Evolutionary conservation across 129 eudicot genomes (phyloP), one percentile per base, ranked within the genome.

Genomic region (Centella asiatica): DNA sequence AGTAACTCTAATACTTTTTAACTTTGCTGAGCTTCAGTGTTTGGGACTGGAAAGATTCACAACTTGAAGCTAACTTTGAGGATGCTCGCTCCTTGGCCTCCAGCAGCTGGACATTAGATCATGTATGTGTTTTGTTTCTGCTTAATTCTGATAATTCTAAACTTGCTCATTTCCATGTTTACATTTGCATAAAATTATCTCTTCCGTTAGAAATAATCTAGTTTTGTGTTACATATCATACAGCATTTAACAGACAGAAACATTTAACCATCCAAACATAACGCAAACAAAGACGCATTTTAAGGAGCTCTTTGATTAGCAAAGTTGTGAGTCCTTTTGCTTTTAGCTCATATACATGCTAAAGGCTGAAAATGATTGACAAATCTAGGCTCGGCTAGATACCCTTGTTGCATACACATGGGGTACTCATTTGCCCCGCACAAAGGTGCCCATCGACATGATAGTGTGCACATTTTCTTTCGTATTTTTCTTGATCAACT

Each of bases 1-100:
- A 10, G 2, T 8, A 56, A 31, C 10, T 12, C 15, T 56, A 15
- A 6, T n/a, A 3, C 42, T n/a, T 56, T 31, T 31, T 8, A 56
- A 56, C 62, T 22, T 56, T 61, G 24, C 36, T 29, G 62, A 48
- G 22, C 50, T 58, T 70, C 64, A 93, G 99, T 60, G 71, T 93
- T 60, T 93, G 95, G 99, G 95, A 87, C 66, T 82, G 90, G 87
- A 78, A 75, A 61, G 86, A 78, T 39, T 75, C 76, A 15, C 77
- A 62, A 62, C 65, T 63, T 60, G 95, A 80, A 71, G 99, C 78
- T 37, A 86, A 78, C 64, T 84, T 93, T 18, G 81, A 74, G 65
- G 88, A 85, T 71, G 95, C 98, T 40, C 95, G 98, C 26, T 14
- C 72, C 25, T 71, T 87, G 74, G 94, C 95, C 54, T 87, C 98